phyloP scores from a whole-genome alignment of 805 yeast genomes.

The Saccharomycopsis sp. region DNA sequence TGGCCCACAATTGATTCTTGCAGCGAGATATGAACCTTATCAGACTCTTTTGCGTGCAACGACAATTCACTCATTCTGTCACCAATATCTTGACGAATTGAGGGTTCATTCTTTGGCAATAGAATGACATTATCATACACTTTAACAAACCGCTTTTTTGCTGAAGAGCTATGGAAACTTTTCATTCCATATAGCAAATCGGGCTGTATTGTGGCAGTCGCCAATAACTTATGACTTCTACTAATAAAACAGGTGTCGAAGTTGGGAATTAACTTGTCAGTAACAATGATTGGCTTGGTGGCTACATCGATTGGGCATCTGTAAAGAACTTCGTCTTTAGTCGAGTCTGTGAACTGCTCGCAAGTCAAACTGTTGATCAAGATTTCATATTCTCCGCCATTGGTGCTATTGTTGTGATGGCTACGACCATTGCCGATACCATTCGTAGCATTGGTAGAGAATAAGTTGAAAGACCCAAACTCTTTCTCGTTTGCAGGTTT shows the following conservation, averaged over 20 bases:
- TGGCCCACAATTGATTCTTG: neutral
- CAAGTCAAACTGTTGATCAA: neutral
- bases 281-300: neutral
- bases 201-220: neutral
- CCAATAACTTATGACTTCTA: constrained; percentile 4
- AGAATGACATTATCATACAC: constrained; percentile 5
- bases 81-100: neutral
- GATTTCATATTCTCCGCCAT: neutral
- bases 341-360: neutral
- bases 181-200: neutral
- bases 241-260: constrained; percentile 2
- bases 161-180: neutral
- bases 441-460: neutral
- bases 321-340: neutral
- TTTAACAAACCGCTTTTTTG: neutral
- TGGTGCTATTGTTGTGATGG: too few relatives aligned
- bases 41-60: neutral
- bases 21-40: neutral
- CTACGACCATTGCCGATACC: neutral
- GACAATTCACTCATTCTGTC: neutral
- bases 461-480: neutral
- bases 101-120: neutral
- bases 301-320: neutral
- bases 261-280: neutral
- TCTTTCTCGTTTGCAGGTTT: constrained; percentile 3